These are phyloP conservation scores for Penicillium expansum DNA, from an alignment of 2,329 filamentous ascomycete genomes.

Conservation along the genomic window DNA sequence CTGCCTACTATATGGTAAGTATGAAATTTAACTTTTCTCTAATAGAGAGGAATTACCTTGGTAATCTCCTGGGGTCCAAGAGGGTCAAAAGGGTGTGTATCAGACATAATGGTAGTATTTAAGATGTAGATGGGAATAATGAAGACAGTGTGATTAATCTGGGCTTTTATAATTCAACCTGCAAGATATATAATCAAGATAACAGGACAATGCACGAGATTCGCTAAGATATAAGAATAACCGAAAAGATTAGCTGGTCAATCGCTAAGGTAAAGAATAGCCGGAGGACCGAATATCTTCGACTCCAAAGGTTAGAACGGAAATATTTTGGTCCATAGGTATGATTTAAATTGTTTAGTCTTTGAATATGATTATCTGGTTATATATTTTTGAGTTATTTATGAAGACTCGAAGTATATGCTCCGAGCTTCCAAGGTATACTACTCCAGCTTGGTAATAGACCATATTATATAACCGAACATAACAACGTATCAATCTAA, in stretches of 20 bases:
- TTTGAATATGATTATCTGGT: not conserved
- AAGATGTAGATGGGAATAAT: not conserved
- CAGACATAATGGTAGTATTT: conserved; percentile 16
- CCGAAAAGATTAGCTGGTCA: conserved; percentile 5
- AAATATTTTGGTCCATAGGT: not conserved
- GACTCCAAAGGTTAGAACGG: not conserved
- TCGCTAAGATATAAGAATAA: conserved; percentile 21
- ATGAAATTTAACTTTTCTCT: not conserved
- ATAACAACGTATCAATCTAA: not conserved
- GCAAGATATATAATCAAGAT: not conserved
- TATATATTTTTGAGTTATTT: no score
- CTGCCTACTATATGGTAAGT: conserved; percentile 17
- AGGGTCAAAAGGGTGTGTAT: conserved; percentile 32
- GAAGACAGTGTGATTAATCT: not conserved
- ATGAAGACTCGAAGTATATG: not conserved
- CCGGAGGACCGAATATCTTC: conserved; percentile 9
- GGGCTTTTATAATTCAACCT: not conserved
- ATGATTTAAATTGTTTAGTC: not conserved
- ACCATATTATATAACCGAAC: not conserved
- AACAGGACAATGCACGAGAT: conserved; percentile 4
- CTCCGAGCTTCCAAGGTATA: not conserved
- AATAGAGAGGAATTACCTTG: conserved; percentile 16
- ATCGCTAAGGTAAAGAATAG: conserved; percentile 29
- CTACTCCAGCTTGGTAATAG: not conserved
- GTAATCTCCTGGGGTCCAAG: conserved; percentile 32